Evolutionary conservation across 169 alveolate genomes (phyloP).

Genomic region (Eimeria acervulina): DNA sequence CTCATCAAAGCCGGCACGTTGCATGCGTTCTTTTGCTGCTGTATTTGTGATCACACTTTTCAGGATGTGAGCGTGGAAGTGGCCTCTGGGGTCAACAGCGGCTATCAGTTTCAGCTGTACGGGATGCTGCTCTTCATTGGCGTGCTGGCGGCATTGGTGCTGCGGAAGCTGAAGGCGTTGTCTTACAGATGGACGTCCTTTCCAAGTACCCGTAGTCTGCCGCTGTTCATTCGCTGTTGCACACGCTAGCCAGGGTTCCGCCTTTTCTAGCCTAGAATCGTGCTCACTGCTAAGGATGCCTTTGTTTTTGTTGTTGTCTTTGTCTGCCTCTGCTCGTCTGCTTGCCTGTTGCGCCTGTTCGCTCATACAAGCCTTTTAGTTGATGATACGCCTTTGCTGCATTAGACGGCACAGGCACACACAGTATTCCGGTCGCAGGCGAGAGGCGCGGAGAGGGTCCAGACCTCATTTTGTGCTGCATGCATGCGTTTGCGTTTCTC

Average conservation of each 20-base stretch:
- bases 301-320: neutral
- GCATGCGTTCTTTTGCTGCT: neutral
- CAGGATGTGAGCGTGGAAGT: slow-evolving; percentile 55
- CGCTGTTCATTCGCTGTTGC: neutral
- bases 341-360: neutral
- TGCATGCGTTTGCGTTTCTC: neutral
- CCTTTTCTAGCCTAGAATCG: neutral
- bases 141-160: slow-evolving; percentile 38
- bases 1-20: neutral
- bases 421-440: neutral
- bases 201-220: slow-evolving; percentile 29
- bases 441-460: neutral
- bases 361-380: neutral
- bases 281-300: neutral
- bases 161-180: slow-evolving; percentile 44
- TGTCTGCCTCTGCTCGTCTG: neutral
- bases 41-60: neutral
- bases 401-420: neutral
- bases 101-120: slow-evolving; percentile 43
- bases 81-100: slow-evolving; percentile 40
- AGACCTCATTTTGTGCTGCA: neutral
- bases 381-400: neutral
- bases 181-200: slow-evolving; percentile 62
- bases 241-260: neutral
- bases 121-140: slow-evolving; percentile 42